Evolutionary conservation across 2,329 filamentous ascomycete species (phyloP).

Genomic region (Trichothecium roseum): DNA sequence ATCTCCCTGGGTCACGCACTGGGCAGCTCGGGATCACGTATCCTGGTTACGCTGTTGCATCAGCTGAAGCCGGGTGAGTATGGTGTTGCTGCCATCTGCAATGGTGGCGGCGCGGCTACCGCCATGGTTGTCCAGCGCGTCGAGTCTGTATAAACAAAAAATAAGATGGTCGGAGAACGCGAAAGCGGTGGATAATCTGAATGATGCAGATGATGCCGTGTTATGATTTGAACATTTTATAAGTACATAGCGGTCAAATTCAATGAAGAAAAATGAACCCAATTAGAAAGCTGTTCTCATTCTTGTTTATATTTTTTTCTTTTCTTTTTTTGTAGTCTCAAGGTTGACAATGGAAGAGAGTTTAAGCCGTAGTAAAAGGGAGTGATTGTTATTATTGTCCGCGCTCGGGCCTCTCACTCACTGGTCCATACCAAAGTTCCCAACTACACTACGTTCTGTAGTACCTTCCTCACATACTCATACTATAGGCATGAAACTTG

Average conservation of each 20-base stretch:
- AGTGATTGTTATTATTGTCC: too few relatives aligned
- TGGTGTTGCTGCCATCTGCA: conserved; percentile 92
- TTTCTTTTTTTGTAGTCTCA: too few relatives aligned
- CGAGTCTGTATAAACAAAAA: conserved; percentile 40
- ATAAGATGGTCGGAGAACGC: neutral
- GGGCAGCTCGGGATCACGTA: conserved; percentile 86
- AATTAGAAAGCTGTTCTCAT: too few relatives aligned
- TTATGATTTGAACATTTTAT: conserved; percentile 1
- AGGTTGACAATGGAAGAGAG: too few relatives aligned
- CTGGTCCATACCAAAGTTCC: too few relatives aligned
- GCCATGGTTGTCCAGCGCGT: conserved; percentile 85
- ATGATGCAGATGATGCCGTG: conserved; percentile 1
- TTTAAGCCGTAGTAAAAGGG: too few relatives aligned
- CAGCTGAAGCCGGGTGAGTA: conserved; percentile 89
- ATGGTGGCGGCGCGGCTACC: conserved; percentile 86
- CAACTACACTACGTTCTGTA: too few relatives aligned
- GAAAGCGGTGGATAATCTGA: neutral
- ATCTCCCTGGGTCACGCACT: conserved; percentile 88
- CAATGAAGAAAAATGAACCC: too few relatives aligned
- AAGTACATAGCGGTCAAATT: neutral
- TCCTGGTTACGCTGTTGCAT: conserved; percentile 81
- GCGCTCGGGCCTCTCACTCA: too few relatives aligned
- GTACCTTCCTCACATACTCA: too few relatives aligned
- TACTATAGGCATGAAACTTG: too few relatives aligned
- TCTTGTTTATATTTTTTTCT: too few relatives aligned